Evolutionary conservation across 108 stramenopile genomes (phyloP).

Genomic region (Nitzschia putrida): DNA sequence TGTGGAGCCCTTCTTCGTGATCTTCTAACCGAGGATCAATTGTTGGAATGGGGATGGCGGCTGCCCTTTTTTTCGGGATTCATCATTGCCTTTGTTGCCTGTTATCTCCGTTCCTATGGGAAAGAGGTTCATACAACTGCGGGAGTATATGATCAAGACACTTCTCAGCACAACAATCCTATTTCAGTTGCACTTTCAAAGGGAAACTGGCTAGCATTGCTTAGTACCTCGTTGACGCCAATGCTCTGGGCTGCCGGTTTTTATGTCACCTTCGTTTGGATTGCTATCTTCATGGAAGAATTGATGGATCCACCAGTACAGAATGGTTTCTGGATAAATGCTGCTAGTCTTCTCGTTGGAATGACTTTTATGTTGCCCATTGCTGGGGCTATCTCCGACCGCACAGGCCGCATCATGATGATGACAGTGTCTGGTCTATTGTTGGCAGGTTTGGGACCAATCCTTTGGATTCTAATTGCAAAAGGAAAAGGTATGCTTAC

Average conservation of each 20-base stretch:
- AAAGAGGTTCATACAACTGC: conserved; percentile 53
- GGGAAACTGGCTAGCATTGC: conserved; percentile 53
- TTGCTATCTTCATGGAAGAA: conserved; percentile 67
- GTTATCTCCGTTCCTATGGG: conserved; percentile 52
- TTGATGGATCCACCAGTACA: conserved; percentile 55
- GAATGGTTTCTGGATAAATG: conserved; percentile 69
- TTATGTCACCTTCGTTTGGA: conserved; percentile 68
- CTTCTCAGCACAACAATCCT: conserved; percentile 39
- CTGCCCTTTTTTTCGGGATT: conserved; percentile 75
- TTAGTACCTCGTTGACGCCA: conserved; percentile 53
- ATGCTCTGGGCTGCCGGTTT: conserved; percentile 69
- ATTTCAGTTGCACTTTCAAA: conserved; percentile 49
- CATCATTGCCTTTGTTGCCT: conserved; percentile 51
- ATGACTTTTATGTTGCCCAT: conserved; percentile 56
- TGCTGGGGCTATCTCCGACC: conserved; percentile 57
- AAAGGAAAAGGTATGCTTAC: conserved; percentile 38
- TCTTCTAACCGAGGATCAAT: conserved; percentile 58
- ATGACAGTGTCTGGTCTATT: conserved; percentile 53
- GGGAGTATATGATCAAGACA: conserved; percentile 40
- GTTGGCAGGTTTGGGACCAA: conserved; percentile 46
- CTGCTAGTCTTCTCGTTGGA: conserved; percentile 47
- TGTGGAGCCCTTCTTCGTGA: conserved; percentile 53
- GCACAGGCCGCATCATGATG: conserved; percentile 40
- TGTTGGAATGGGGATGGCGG: conserved; percentile 65
- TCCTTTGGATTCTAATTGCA: conserved; percentile 46